phyloP scores from a whole-genome alignment of 495 filamentous ascomycete genomes.

The Penicillium paradoxum region DNA sequence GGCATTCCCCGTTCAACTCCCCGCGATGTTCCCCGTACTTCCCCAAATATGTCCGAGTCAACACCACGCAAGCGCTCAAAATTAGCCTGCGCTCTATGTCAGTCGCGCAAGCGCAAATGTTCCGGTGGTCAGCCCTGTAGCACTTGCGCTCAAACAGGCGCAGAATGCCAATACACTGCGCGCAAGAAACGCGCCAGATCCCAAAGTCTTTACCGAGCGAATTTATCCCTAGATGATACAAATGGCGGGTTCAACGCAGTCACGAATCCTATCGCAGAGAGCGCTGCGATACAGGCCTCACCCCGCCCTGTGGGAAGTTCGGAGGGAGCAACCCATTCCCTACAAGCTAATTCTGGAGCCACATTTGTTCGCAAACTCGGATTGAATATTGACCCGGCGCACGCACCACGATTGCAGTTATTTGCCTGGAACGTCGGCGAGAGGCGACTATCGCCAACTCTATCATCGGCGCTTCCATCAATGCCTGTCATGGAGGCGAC shows the following conservation, averaged over 20 bases:
- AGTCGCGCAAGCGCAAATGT: constrained; percentile 52
- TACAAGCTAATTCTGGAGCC: constrained; percentile 52
- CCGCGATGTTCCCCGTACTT: constrained; percentile 7
- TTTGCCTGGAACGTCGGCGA: constrained; percentile 54
- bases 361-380: constrained; percentile 52
- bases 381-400: constrained; percentile 44
- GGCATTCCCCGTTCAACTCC: not conserved
- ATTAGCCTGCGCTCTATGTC: constrained; percentile 47
- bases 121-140: constrained; percentile 46
- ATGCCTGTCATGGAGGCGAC: constrained; percentile 4
- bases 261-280: not conserved
- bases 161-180: constrained; percentile 43
- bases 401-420: constrained; percentile 48
- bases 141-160: constrained; percentile 46
- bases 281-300: constrained; percentile 8
- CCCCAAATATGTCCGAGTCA: constrained; percentile 28
- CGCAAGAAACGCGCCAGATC: constrained; percentile 31
- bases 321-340: constrained; percentile 16
- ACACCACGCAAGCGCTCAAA: constrained; percentile 40
- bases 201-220: constrained; percentile 10
- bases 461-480: constrained; percentile 6
- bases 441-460: constrained; percentile 23
- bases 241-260: constrained; percentile 11
- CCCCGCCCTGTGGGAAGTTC: not conserved
- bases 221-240: constrained; percentile 12